Evolutionary conservation across 352 stramenopile genomes (phyloP).

Genomic region (Globisporangium acanthophoron): DNA sequence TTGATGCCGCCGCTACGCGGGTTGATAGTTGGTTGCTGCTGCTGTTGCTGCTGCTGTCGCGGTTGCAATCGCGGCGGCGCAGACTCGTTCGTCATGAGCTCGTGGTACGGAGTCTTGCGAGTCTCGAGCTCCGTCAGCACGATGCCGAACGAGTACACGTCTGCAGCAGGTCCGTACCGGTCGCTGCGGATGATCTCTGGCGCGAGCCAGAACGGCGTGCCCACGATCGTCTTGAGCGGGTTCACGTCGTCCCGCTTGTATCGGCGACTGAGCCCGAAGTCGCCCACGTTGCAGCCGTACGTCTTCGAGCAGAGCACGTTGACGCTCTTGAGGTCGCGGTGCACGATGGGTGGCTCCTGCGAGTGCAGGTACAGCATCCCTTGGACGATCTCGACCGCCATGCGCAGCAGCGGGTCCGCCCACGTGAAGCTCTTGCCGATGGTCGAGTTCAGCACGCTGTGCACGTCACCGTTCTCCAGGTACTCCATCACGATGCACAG

Average conservation of each 20-base stretch:
- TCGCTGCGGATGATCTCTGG: conserved; percentile 87
- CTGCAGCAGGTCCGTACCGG: conserved; percentile 66
- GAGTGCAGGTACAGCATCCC: conserved; percentile 88
- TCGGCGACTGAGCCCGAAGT: conserved; percentile 80
- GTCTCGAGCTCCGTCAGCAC: conserved; percentile 86
- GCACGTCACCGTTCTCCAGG: conserved; percentile 87
- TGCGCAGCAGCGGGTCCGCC: conserved; percentile 82
- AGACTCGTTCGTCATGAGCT: conserved; percentile 46
- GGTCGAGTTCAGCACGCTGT: conserved; percentile 76
- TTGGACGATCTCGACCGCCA: conserved; percentile 80
- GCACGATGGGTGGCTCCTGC: conserved; percentile 75
- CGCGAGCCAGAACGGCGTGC: conserved; percentile 84
- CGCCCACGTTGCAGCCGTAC: conserved; percentile 84
- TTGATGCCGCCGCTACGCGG: conserved; percentile 26
- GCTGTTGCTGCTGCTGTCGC: conserved; percentile 3
- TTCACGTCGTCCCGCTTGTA: conserved; percentile 77
- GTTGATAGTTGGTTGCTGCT: neutral
- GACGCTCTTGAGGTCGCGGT: conserved; percentile 86
- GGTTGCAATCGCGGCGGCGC: neutral
- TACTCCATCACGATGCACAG: conserved; percentile 89
- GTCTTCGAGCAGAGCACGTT: conserved; percentile 87
- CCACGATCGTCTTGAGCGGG: conserved; percentile 77
- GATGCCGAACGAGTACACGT: conserved; percentile 89
- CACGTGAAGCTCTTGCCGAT: conserved; percentile 81
- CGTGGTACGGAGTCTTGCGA: conserved; percentile 76